phyloP scores from a whole-genome alignment of 768 basidiomycete species.

The Mycena venus region DNA sequence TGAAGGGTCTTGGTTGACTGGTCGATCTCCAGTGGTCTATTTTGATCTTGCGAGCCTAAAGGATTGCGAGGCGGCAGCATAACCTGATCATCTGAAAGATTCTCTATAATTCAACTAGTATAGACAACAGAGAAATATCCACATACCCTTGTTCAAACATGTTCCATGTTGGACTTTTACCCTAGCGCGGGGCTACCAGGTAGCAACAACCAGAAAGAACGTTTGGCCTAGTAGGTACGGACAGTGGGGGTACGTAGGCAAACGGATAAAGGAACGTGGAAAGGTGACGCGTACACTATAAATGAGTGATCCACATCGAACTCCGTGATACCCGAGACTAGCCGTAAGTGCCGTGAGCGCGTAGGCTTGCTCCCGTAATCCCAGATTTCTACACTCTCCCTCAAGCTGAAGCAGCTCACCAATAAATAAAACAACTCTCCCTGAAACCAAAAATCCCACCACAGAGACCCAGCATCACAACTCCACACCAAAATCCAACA shows the following conservation, averaged over 20 bases:
- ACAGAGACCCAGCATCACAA: slow-evolving; percentile 5
- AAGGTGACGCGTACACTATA: no score
- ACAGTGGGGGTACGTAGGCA: no score
- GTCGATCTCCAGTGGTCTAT: no score
- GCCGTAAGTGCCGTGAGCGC: not conserved
- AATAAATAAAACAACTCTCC: slow-evolving; percentile 15
- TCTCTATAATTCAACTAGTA: not conserved
- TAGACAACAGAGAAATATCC: not conserved
- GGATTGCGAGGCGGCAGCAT: not conserved
- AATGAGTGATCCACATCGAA: no score
- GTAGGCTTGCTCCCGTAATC: not conserved
- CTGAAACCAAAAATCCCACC: slow-evolving; percentile 13
- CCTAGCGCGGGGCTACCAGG: no score
- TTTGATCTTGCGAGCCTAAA: not conserved
- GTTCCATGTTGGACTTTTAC: no score
- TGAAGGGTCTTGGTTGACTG: not conserved
- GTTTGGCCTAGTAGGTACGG: no score
- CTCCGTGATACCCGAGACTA: no score
- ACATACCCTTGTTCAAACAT: not conserved
- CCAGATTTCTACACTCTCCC: not conserved
- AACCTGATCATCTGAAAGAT: not conserved
- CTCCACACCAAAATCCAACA: not conserved
- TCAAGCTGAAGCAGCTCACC: slow-evolving; percentile 5
- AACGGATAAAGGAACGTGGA: no score
- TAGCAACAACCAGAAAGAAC: no score